Evolutionary conservation across 352 stramenopile species (phyloP), one percentile per base, ranked within the genome.

Genomic region (Pythium brachiatum): DNA sequence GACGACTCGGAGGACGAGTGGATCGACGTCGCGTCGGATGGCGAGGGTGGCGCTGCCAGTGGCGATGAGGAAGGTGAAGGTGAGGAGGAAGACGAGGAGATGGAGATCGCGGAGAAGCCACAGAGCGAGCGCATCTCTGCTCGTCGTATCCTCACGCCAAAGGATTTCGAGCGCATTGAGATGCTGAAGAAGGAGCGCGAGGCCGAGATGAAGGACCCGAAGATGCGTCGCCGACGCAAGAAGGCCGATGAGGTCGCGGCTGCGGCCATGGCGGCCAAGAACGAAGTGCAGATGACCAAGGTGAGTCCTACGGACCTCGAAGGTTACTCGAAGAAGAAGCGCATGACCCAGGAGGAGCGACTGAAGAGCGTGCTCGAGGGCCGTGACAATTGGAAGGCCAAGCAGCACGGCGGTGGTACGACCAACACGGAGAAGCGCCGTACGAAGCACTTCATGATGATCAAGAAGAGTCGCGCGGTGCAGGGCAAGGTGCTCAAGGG

Each of bases 361-460:
- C 72, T 96, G 57, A 82, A 81, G 31, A 76, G 68, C 41, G 84
- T 98, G 43, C 70, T 98, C 2, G 88, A 93, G 61, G 95, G 95
- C 23, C 82, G 95, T 41, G 79, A 97, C 29, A 91, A 97, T 56
- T 98, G 93, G 66, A 86, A 98, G 72, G 72, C 89, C 61, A 98
- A 97, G 67, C 73, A 89, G 53, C 90, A 86, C 56, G 89, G 95
- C 63, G 96, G 96, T 58, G 97, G 97, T 69, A 98, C 93, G 25
- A 99, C 96, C 36, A 99, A 99, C 78, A 97, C 85, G 56, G 97
- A 99, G 78, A 99, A 99, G 81, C 89, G 90, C 65, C 86, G 96
- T 51, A 88, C 94, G 12, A 99, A 99, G 84, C 98, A 98, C 74
- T 99, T 98, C 59, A 86, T 97, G 66, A 99, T 99, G 97, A 91